A percentile compares a stretch with the other conserved stretches of the same genome.
Conservation (phyloP, 371 early-diverging fungal genomes). For the Mucor racemosus region DNA sequence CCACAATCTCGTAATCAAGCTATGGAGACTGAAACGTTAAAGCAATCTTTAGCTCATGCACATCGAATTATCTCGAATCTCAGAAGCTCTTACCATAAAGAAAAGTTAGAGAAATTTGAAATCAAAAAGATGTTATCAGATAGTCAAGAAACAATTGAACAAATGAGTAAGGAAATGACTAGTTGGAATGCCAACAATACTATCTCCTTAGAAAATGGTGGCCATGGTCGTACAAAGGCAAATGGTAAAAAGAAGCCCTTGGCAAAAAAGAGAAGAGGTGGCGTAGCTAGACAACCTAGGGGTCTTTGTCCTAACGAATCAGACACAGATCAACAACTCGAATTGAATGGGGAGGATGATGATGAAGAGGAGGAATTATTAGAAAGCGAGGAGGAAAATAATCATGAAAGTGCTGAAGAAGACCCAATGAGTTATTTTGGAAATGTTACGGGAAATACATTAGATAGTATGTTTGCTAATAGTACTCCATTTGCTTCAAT, state of each 20-base stretch:
- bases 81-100: conserved; percentile 50
- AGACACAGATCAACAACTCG: conserved; percentile 5
- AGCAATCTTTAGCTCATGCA: conserved; percentile 52
- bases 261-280: conserved; percentile 21
- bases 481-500: conserved; percentile 13
- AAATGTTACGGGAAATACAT: conserved; percentile 11
- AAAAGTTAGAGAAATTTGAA: conserved; percentile 64
- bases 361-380: conserved; percentile 4
- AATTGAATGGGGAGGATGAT: not conserved
- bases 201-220: conserved; percentile 5
- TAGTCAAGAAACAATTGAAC: conserved; percentile 68
- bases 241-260: conserved; percentile 13
- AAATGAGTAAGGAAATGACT: conserved; percentile 53
- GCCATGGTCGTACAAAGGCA: conserved; percentile 11
- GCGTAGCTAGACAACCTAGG: conserved; percentile 29
- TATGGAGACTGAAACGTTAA: conserved; percentile 53
- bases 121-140: conserved; percentile 66
- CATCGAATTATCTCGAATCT: conserved; percentile 58
- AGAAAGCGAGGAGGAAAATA: not conserved
- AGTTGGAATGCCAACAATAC: conserved; percentile 20
- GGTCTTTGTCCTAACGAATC: conserved; percentile 25
- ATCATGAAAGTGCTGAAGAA: conserved; percentile 5
- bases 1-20: conserved; percentile 35
- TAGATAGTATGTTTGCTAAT: not conserved
- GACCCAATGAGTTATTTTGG: not conserved